phyloP scores from a whole-genome alignment of 176 grass and related monocot genomes.

The Musa itinerans region DNA sequence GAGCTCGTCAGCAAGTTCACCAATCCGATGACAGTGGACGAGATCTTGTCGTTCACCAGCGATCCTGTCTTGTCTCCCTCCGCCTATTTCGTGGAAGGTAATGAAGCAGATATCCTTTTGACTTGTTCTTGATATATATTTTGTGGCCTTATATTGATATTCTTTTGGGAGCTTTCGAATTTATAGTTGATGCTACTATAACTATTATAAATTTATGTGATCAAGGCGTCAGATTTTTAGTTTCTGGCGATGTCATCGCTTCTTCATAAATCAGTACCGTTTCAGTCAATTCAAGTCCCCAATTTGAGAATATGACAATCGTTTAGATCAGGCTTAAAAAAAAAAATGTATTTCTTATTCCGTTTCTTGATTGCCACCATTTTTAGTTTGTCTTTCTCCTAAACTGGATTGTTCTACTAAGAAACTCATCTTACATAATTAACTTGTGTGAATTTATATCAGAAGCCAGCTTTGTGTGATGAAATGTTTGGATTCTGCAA shows the following conservation, averaged over 20 bases:
- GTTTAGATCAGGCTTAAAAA: not conserved
- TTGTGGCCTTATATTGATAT: not conserved
- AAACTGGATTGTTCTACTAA: no score
- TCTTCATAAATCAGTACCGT: not conserved
- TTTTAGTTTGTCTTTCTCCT: no score
- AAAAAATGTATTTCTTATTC: not conserved
- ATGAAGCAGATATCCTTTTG: not conserved
- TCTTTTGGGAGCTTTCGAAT: no score
- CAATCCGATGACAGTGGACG: slow-evolving; percentile 47
- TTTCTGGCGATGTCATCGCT: not conserved
- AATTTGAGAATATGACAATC: not conserved
- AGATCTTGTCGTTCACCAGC: slow-evolving; percentile 47
- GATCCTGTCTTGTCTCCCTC: slow-evolving; percentile 48
- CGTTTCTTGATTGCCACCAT: not conserved
- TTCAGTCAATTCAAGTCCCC: not conserved
- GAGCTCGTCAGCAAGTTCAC: slow-evolving; percentile 36
- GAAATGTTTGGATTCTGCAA: not conserved
- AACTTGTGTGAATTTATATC: not conserved
- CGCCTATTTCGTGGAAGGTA: slow-evolving; percentile 65
- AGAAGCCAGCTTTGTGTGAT: not conserved
- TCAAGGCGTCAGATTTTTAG: not conserved
- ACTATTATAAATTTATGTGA: no score
- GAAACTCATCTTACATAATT: no score
- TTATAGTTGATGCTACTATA: no score
- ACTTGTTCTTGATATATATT: slow-evolving; percentile 2